phyloP scores from a whole-genome alignment of 352 stramenopile species.

The Blastocystis sp. region DNA sequence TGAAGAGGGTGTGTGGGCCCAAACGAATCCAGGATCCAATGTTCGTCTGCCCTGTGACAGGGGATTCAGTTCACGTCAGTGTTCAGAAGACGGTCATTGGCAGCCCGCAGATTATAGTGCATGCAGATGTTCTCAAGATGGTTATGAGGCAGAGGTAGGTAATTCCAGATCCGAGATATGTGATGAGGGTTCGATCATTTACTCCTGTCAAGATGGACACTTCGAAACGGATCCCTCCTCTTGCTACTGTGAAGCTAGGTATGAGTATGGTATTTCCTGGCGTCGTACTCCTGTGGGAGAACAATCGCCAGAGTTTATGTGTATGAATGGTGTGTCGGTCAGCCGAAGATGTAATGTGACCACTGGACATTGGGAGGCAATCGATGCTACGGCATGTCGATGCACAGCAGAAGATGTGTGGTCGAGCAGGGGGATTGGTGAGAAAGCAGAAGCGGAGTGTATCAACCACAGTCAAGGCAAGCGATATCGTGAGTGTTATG shows the following conservation, averaged over 20 bases:
- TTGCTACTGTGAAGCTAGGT: conserved; percentile 5
- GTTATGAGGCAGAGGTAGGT: not conserved
- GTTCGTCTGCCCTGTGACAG: not conserved
- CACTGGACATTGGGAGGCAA: conserved; percentile 28
- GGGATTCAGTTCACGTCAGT: not conserved
- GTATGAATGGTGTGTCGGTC: conserved; percentile 33
- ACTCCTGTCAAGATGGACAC: not conserved
- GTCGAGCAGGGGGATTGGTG: conserved; percentile 4
- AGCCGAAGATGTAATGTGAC: not conserved
- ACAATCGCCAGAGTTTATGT: not conserved
- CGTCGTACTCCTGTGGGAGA: not conserved
- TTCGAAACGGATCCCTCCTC: not conserved
- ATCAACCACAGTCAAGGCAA: not conserved
- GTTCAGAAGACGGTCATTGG: not conserved
- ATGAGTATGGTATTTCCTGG: conserved; percentile 20
- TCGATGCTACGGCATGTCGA: conserved; percentile 13
- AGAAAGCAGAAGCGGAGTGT: not conserved
- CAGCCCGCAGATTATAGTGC: not conserved
- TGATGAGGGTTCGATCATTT: not conserved
- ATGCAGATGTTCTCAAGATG: not conserved
- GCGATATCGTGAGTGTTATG: conserved; percentile 15
- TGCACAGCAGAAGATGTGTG: not conserved
- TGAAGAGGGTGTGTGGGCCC: not conserved
- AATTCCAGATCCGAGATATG: not conserved
- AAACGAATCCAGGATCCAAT: not conserved